Evolutionary conservation across 2,329 filamentous ascomycete species (phyloP).

Genomic region (Diaporthe destruens): DNA sequence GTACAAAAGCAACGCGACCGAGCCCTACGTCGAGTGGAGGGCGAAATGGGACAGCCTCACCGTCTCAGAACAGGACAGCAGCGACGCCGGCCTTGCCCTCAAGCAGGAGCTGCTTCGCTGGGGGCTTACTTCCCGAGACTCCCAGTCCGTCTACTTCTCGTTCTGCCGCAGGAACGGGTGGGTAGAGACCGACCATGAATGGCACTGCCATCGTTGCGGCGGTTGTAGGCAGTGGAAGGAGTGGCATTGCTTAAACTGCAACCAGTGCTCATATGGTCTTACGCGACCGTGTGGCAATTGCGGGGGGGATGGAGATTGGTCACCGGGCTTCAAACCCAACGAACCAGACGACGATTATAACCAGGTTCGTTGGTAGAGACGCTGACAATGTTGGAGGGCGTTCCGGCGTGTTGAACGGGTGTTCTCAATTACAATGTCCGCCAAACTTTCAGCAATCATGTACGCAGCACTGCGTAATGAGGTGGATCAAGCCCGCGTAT

Average conservation of each 20-base stretch:
- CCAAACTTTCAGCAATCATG: too few relatives aligned
- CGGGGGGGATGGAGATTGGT: neutral
- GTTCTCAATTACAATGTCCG: neutral
- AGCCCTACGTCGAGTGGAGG: slow-evolving; percentile 34
- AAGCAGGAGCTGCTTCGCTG: slow-evolving; percentile 38
- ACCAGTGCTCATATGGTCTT: slow-evolving; percentile 20
- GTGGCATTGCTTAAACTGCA: slow-evolving; percentile 34
- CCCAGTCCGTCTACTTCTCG: slow-evolving; percentile 25
- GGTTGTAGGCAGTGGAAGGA: slow-evolving; percentile 28
- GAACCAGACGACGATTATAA: neutral
- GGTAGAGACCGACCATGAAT: slow-evolving; percentile 4
- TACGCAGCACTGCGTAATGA: neutral
- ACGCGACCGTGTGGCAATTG: slow-evolving; percentile 21
- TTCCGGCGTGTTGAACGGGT: too few relatives aligned
- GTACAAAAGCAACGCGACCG: neutral
- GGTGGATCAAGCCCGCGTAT: neutral
- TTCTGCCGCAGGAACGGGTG: slow-evolving; percentile 23
- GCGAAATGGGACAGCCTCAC: slow-evolving; percentile 34
- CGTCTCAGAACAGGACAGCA: slow-evolving; percentile 8
- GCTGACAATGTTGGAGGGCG: neutral
- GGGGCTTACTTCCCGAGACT: slow-evolving; percentile 13
- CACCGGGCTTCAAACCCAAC: neutral
- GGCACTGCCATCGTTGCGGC: slow-evolving; percentile 33
- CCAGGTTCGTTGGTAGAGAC: neutral
- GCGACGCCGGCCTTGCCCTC: neutral